Base-by-base conservation (phyloP, 179 eudicot genomes). In the Vitellaria paradoxa region DNA sequence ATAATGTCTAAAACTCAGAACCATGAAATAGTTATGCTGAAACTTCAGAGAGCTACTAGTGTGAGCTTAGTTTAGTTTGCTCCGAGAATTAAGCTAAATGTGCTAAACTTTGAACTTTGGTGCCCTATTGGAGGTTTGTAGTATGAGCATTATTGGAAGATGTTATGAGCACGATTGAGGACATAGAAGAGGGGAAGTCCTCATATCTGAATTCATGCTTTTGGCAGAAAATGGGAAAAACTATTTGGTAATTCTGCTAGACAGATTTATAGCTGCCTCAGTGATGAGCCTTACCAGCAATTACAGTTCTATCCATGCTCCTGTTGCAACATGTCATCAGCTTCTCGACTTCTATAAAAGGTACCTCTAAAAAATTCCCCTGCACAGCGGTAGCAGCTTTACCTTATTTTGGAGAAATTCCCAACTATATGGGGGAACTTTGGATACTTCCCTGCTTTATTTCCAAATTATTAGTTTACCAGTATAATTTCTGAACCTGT, bases 251-350 rank as follows among this genome's bases (percentile, higher is more conserved):
- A 42, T 13, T 68, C 49, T 45, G 71, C 26, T 9, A 18, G 45
- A 24, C 17, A 53, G 49, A 42, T 45, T 6, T 42, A 67, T 42
- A 46, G 74, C 40, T 52, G 60, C 23, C 30, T 17, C 13, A 30
- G 20, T 23, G 62, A 70, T 17, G 61, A 52, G 24, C 20, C 74
- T 70, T 70, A 52, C 46, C 74, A 70, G 40, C 30, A 52, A 26
- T 70, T 23, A 24, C 40, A 47, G 57, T 69, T 69, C 24, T 67
- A 50, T 56, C 73, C 74, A 53, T 24, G 62, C 74, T 52, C 74
- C 62, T 30, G 45, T 55, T 52, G 21, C 20, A 68, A 52, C 62
- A 13, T n/a, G 17, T 70, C 42, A 26, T 30, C 46, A 14, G 47
- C n/a, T 70, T 17, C 74, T 53, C 52, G 53, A 37, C 47, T n/a